Conservation (phyloP, 2,329 filamentous ascomycete genomes). For the Trichoderma sp. region DNA sequence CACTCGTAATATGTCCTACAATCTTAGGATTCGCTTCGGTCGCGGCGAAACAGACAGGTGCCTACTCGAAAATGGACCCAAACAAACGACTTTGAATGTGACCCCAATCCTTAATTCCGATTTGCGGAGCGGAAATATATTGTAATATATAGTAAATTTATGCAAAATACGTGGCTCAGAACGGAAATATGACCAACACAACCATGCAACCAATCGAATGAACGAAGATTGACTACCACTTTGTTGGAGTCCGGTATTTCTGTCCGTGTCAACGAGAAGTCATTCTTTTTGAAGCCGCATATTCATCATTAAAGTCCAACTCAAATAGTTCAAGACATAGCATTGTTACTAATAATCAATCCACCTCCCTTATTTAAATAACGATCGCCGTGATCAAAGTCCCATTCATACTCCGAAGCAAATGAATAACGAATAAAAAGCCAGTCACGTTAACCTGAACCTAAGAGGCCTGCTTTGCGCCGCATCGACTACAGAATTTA, state of each 20-base stretch:
- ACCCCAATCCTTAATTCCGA: background rate
- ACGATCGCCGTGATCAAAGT: background rate
- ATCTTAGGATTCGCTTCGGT: no score
- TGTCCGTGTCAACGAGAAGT: background rate
- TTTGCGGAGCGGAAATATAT: background rate
- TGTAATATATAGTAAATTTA: background rate
- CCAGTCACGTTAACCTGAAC: background rate
- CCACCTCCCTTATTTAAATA: background rate
- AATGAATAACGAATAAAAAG: background rate
- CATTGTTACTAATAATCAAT: background rate
- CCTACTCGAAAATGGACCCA: no score
- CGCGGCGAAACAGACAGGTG: no score
- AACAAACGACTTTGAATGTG: no score
- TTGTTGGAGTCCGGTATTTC: background rate
- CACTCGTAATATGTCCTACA: no score
- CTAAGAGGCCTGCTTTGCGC: background rate
- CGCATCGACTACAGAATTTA: background rate
- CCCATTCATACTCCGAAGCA: background rate
- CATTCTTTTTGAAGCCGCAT: background rate
- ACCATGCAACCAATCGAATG: background rate
- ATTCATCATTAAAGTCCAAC: background rate
- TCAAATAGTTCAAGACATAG: background rate
- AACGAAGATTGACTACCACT: background rate
- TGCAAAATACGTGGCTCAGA: background rate
- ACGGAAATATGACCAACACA: background rate